These are phyloP conservation scores for Tricholoma furcatifolium DNA, from an alignment of 768 basidiomycete species.

Conservation along the genomic window DNA sequence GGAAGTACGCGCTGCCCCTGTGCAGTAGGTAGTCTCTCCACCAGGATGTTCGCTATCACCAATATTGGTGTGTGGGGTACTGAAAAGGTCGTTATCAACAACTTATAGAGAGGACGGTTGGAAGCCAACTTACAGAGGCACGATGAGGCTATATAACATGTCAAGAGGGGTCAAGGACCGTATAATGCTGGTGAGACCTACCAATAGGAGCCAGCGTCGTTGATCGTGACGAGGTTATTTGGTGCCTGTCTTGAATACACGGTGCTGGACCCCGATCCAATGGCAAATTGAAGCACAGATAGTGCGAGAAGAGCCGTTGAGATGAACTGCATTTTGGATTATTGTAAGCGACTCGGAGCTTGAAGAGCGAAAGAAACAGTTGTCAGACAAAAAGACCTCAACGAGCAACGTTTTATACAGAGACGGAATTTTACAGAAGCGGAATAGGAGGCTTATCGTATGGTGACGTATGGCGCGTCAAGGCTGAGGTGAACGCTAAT, in stretches of 20 bases:
- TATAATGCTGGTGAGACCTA: slow-evolving; percentile 21
- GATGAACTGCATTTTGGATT: not conserved
- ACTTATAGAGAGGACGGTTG: not conserved
- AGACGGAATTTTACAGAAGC: no score
- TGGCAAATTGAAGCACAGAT: not conserved
- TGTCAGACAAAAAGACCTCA: not conserved
- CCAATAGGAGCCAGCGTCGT: slow-evolving; percentile 42
- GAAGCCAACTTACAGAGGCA: slow-evolving; percentile 34
- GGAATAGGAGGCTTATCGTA: no score
- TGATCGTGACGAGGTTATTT: slow-evolving; percentile 53
- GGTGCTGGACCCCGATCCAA: not conserved
- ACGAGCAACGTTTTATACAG: no score
- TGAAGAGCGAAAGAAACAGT: not conserved
- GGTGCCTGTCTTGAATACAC: slow-evolving; percentile 28
- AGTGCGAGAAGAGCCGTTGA: not conserved
- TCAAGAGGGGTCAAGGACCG: not conserved
- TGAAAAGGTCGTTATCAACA: slow-evolving; percentile 11
- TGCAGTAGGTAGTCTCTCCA: slow-evolving; percentile 54
- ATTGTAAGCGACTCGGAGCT: not conserved
- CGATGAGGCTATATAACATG: slow-evolving; percentile 36
- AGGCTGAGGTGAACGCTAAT: no score
- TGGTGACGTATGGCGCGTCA: no score
- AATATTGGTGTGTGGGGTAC: slow-evolving; percentile 48
- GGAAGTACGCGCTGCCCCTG: slow-evolving; percentile 38
- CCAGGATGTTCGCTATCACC: slow-evolving; percentile 54